These are phyloP conservation scores for Tetrahymena borealis DNA, from an alignment of 73 alveolate species.

Conservation along the genomic window DNA sequence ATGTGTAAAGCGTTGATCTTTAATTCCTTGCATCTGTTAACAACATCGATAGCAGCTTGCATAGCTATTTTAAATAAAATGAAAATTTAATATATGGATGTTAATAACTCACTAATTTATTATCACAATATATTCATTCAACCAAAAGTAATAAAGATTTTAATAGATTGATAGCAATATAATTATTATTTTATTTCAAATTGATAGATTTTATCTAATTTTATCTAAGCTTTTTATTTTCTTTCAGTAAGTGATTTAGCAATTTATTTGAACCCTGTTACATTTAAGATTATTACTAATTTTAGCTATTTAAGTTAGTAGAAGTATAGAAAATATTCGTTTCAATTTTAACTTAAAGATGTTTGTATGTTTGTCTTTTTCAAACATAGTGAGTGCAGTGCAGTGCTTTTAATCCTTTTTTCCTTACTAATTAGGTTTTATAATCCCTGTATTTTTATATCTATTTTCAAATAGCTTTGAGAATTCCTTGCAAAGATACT, in stretches of 20 bases:
- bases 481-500: too few species aligned
- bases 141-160: too few species aligned
- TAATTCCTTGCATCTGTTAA: conserved; percentile 69
- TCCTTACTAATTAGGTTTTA: neutral
- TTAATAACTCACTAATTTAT: neutral
- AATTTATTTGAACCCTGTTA: neutral
- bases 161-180: too few species aligned
- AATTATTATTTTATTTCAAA: too few species aligned
- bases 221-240: neutral
- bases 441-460: too few species aligned
- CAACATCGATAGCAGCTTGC: conserved; percentile 98
- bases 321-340: too few species aligned
- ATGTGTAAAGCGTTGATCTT: conserved; percentile 97
- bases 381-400: neutral
- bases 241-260: neutral
- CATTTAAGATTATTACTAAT: too few species aligned
- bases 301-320: neutral
- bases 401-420: too few species aligned
- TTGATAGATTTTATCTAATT: too few species aligned
- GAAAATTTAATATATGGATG: neutral
- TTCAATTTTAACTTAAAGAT: neutral
- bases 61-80: conserved; percentile 53
- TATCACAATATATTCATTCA: neutral
- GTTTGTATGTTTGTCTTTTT: neutral
- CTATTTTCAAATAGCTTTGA: too few species aligned